These are phyloP conservation scores for Boehmeria nivea DNA, from an alignment of 306 rosid species.

Conservation along the genomic window DNA sequence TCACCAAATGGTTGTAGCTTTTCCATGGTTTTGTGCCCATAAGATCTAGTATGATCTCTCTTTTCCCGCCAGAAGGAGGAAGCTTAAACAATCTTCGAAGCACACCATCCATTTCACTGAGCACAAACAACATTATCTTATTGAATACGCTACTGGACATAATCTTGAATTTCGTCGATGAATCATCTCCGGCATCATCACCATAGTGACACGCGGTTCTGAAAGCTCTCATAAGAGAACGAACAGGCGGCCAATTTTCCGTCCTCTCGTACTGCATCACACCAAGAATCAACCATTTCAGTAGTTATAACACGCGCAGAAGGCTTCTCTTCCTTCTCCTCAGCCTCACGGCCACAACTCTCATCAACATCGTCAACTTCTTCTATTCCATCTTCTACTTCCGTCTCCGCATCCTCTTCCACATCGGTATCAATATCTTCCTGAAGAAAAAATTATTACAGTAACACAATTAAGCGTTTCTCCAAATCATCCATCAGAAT, in stretches of 20 bases:
- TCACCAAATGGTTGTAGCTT: constrained; percentile 62
- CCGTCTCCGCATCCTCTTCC: constrained; percentile 40
- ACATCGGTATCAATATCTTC: constrained; percentile 45
- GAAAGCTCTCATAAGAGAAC: constrained; percentile 71
- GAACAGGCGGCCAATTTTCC: constrained; percentile 57
- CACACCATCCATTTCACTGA: constrained; percentile 81
- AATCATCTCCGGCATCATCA: constrained; percentile 61
- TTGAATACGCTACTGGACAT: constrained; percentile 87
- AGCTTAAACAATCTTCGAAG: constrained; percentile 71
- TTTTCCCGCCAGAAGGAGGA: constrained; percentile 78
- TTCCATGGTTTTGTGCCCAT: constrained; percentile 70
- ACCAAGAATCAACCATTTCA: constrained; percentile 79
- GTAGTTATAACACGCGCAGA: constrained; percentile 52
- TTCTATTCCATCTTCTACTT: constrained; percentile 21
- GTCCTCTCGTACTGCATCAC: constrained; percentile 48
- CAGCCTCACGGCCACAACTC: constrained; percentile 21
- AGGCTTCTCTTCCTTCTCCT: constrained; percentile 33
- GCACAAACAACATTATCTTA: constrained; percentile 78
- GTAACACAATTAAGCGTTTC: not conserved
- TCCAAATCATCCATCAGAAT: no score
- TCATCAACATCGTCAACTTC: constrained; percentile 17
- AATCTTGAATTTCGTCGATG: constrained; percentile 46
- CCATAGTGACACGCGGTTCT: constrained; percentile 93
- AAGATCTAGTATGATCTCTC: constrained; percentile 59
- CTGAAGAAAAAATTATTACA: constrained; percentile 33